These are phyloP conservation scores for Spathaspora boniae DNA, from an alignment of 805 yeast genomes.

Conservation along the genomic window DNA sequence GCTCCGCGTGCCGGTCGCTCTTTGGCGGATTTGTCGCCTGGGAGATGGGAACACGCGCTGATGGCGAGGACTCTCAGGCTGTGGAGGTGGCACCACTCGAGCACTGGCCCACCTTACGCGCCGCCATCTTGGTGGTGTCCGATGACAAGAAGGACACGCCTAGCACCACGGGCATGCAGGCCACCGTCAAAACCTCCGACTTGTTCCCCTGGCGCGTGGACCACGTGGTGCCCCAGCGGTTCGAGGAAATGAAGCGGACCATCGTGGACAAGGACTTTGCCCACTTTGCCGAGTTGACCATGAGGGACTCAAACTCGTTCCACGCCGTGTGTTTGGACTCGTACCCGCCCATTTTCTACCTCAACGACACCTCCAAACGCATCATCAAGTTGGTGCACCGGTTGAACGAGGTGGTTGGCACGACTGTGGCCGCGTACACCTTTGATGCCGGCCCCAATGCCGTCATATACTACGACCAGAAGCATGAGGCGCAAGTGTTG, in stretches of 20 bases:
- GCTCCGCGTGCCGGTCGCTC: conserved; percentile 95
- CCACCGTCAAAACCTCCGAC: conserved; percentile 85
- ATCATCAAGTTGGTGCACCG: conserved; percentile 75
- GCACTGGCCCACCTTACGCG: conserved; percentile 93
- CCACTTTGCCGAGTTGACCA: conserved; percentile 83
- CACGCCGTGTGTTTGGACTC: conserved; percentile 98
- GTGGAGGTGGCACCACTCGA: conserved; percentile 80
- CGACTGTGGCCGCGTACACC: conserved; percentile 88
- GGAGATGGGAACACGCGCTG: conserved; percentile 82
- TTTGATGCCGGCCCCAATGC: conserved; percentile 99
- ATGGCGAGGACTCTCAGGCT: conserved; percentile 94
- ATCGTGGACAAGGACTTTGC: conserved; percentile 73
- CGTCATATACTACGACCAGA: conserved; percentile 80
- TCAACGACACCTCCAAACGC: conserved; percentile 85
- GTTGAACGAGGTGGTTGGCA: conserved; percentile 65
- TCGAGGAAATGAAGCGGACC: conserved; percentile 73
- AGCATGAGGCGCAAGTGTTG: conserved; percentile 71
- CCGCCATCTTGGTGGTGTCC: conserved; percentile 87
- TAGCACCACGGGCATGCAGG: conserved; percentile 95
- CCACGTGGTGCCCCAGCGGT: conserved; percentile 84
- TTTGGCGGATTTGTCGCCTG: conserved; percentile 98
- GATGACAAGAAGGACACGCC: conserved; percentile 94
- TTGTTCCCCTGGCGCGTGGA: conserved; percentile 76
- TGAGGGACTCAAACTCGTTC: conserved; percentile 95
- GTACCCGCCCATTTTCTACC: conserved; percentile 90